A percentile compares a stretch with the other conserved stretches of the same genome.
These are phyloP conservation scores for Condylostoma magnum DNA, from an alignment of 169 alveolate genomes.

Conservation along the genomic window DNA sequence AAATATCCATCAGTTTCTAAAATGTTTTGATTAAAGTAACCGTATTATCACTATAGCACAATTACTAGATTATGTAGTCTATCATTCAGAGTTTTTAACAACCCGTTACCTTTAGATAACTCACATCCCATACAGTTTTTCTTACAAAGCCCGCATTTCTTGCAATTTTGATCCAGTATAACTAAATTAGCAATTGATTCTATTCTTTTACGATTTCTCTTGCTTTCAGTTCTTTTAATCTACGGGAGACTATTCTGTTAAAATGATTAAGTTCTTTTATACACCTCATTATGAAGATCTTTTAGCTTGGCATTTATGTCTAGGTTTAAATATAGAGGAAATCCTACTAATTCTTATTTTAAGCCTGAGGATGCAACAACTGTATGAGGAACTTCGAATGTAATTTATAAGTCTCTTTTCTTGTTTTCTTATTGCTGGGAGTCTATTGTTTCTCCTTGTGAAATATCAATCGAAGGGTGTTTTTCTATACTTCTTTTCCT, in stretches of 20 bases:
- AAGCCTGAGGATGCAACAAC: too few relatives aligned
- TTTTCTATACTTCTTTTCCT: background rate
- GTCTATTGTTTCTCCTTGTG: background rate
- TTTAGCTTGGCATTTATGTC: too few relatives aligned
- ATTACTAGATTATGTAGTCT: background rate
- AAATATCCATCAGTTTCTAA: background rate
- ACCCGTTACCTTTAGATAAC: background rate
- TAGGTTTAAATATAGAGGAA: too few relatives aligned
- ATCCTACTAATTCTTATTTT: too few relatives aligned
- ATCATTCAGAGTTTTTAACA: background rate
- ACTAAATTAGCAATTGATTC: background rate
- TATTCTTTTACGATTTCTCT: too few relatives aligned
- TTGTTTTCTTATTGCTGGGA: background rate
- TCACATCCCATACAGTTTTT: slow-evolving; percentile 16
- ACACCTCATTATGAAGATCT: too few relatives aligned
- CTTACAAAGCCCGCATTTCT: slow-evolving; percentile 24
- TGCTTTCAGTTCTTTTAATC: too few relatives aligned
- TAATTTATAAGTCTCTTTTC: background rate
- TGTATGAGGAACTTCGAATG: background rate
- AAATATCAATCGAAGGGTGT: background rate
- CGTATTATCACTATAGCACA: background rate
- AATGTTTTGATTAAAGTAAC: background rate
- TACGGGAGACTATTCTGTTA: too few relatives aligned
- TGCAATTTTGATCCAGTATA: background rate
- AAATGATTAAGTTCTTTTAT: too few relatives aligned